Percentiles rank a stretch among this genome's conserved stretches.
Evolutionary conservation across 306 rosid genomes (phyloP).

Genomic region (Gillenia trifoliata): DNA sequence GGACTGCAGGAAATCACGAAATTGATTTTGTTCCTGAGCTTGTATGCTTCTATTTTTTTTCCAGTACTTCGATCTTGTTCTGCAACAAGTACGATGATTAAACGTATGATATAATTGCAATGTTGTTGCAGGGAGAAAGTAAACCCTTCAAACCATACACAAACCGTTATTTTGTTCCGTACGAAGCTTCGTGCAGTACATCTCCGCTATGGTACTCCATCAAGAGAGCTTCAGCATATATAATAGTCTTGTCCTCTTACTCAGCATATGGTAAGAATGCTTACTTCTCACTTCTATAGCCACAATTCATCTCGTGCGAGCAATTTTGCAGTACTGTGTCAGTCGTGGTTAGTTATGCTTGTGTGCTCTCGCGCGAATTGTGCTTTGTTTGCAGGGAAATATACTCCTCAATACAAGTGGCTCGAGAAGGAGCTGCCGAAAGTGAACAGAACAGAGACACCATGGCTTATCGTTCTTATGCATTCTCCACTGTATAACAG

Average conservation of each 20-base stretch:
- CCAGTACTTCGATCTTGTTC: background rate
- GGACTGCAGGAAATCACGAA: constrained; percentile 60
- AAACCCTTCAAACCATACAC: constrained; percentile 58
- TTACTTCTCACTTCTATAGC: background rate
- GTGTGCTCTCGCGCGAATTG: background rate
- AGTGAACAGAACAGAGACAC: constrained; percentile 77
- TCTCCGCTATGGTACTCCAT: constrained; percentile 83
- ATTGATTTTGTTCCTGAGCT: constrained; percentile 36
- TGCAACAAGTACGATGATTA: background rate
- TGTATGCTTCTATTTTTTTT: constrained; percentile 20
- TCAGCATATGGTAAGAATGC: constrained; percentile 63
- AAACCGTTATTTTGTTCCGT: constrained; percentile 55
- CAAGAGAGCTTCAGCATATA: constrained; percentile 83
- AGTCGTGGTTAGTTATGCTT: background rate
- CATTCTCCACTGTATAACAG: constrained; percentile 77
- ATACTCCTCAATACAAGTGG: constrained; percentile 84
- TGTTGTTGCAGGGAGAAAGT: constrained; percentile 60
- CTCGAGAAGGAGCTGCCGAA: constrained; percentile 55
- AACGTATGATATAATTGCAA: background rate
- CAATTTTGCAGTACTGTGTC: too few relatives aligned
- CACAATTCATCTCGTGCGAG: too few relatives aligned
- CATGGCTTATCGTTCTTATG: constrained; percentile 82
- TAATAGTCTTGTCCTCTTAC: constrained; percentile 76
- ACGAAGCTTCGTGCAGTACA: constrained; percentile 53
- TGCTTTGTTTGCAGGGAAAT: constrained; percentile 47